A percentile compares a stretch with the other conserved stretches of the same genome.
phyloP scores from a whole-genome alignment of 1,284 basidiomycete genomes.

The Tilletia setariae region DNA sequence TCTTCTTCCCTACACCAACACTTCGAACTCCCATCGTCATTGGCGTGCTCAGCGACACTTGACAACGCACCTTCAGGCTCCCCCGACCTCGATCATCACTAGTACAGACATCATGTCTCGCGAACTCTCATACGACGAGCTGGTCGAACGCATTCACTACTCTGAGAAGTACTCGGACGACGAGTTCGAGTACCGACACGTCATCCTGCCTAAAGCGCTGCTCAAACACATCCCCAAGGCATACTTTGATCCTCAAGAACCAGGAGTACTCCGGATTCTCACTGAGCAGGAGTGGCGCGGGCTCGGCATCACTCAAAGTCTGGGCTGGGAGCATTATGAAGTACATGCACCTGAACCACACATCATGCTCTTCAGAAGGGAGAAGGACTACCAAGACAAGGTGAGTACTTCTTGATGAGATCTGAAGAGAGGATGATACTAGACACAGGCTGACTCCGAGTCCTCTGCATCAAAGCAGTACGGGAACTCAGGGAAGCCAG shows the following conservation, averaged over 20 bases:
- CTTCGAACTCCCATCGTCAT: neutral
- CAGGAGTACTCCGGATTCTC: constrained; percentile 75
- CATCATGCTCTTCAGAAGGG: constrained; percentile 58
- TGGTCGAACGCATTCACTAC: constrained; percentile 35
- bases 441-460: neutral
- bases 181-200: constrained; percentile 63
- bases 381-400: constrained; percentile 56
- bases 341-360: constrained; percentile 70
- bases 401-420: constrained; percentile 21
- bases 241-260: constrained; percentile 66
- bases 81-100: neutral
- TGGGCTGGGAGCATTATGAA: constrained; percentile 97
- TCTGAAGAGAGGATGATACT: too few relatives aligned
- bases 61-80: neutral
- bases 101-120: neutral
- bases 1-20: neutral
- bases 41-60: neutral
- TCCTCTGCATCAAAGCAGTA: neutral
- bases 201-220: constrained; percentile 53
- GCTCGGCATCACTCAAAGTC: constrained; percentile 89
- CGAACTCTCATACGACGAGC: constrained; percentile 15
- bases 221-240: constrained; percentile 50
- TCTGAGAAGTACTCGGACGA: constrained; percentile 59
- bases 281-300: constrained; percentile 87
- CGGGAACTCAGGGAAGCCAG: constrained; percentile 10